Percentiles rank a stretch among this genome's conserved stretches.
Conservation (phyloP, 106 monocot species). For the Dioscorea dumetorum region DNA sequence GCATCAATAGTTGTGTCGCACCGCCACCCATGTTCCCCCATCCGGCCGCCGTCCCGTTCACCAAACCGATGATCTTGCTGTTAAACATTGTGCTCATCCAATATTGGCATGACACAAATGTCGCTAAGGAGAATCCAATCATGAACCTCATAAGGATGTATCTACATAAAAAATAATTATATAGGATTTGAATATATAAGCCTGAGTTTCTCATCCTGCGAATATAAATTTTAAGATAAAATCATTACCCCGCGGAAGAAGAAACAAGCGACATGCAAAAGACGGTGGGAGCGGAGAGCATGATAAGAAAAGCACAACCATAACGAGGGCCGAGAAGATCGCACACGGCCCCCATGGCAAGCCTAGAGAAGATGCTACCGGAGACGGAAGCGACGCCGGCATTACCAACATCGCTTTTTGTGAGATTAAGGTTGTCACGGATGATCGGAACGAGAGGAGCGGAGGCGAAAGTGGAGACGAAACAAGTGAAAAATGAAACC, state of each 20-base stretch:
- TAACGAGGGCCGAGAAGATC: slow-evolving; percentile 24
- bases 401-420: slow-evolving; percentile 60
- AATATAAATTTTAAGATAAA: slow-evolving; percentile 21
- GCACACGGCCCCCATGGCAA: slow-evolving; percentile 26
- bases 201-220: slow-evolving; percentile 6
- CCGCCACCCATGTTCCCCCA: slow-evolving; percentile 79
- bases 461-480: slow-evolving; percentile 68
- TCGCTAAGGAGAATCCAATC: slow-evolving; percentile 37
- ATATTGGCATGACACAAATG: slow-evolving; percentile 61
- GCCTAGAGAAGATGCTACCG: slow-evolving; percentile 28
- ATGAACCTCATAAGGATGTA: slow-evolving; percentile 24
- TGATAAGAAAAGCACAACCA: slow-evolving; percentile 55
- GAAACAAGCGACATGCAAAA: slow-evolving; percentile 60
- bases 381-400: slow-evolving; percentile 42
- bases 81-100: slow-evolving; percentile 63
- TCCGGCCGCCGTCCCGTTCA: slow-evolving; percentile 72
- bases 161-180: not conserved
- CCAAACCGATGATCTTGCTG: slow-evolving; percentile 55
- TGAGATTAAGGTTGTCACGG: slow-evolving; percentile 69
- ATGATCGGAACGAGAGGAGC: slow-evolving; percentile 80
- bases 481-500: slow-evolving; percentile 31
- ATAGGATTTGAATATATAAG: slow-evolving; percentile 16
- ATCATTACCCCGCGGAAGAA: slow-evolving; percentile 13
- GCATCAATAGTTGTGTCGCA: slow-evolving; percentile 44
- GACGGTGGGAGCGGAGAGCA: slow-evolving; percentile 62